Base-by-base conservation (phyloP, 345 rosid species). In the Populus deltoides region DNA sequence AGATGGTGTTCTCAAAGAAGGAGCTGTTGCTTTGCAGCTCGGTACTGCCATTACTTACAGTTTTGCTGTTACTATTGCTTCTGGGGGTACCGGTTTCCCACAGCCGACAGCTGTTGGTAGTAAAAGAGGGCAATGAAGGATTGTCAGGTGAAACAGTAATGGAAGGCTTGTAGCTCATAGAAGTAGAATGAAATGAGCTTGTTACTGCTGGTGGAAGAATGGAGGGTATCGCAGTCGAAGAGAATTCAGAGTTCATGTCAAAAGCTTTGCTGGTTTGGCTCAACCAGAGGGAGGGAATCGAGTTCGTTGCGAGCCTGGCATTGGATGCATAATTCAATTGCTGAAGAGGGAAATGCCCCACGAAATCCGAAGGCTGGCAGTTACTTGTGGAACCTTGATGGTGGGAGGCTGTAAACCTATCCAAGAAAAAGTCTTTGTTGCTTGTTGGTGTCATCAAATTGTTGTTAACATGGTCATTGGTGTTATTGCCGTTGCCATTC, bases 1-100 rank as follows among this genome's bases (percentile, higher is more conserved):
- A 75, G 39, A 80, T 79, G 71, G 79, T 82, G 74, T 76, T 87
- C 29, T 91, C 94, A 71, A 80, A 91, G 77, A 88, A 88, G n/a
- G 89, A 72, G 68, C 72, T 87, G 87, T 67, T 66, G 89, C 83
- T 80, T 77, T 88, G 92, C 63, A 87, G 80, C 84, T 89, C 89
- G 10, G 79, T 80, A 74, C 82, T 87, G 83, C 80, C 81, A 77
- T 76, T 87, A 88, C 84, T 88, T 6, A 80, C 83, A 12, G 74
- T 80, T 61, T 71, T 87, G 82, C 83, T 80, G 53, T 75, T 85
- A 33, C 86, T 75, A 70, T 80, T 70, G 72, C 75, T 86, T 77
- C 82, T 78, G 68, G 89, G 55, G 38, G 85, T 76, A 38, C 65
- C 79, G 1, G 84, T 45, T 81, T 82, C 91, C 91, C 91, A 88